Base-by-base conservation (phyloP, 2,329 filamentous ascomycete genomes). In the Monilinia aucupariae region DNA sequence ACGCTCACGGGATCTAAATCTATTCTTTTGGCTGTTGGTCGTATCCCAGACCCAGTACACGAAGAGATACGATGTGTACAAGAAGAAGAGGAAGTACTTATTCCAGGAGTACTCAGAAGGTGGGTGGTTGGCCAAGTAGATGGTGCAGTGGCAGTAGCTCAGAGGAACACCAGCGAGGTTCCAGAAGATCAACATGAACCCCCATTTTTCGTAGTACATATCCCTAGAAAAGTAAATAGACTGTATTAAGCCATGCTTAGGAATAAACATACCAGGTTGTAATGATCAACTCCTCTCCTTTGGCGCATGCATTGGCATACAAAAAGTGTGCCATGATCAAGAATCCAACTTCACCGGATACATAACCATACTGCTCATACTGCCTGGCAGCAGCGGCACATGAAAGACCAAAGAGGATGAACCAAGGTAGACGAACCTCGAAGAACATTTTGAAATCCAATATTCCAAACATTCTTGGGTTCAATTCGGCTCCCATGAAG, bases 151-250 rank as follows among this genome's bases (percentile, higher is more conserved):
- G 79, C 91, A 96, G 82, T 96, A 96, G 60, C 87, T 91, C 56
- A 96, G 81, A 12, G 91, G 91, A 32, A 96, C 91, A 68, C 91
- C 91, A 47, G 92, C 91, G 75, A 96, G 81, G 77, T 96, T 96
- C 91, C 91, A 96, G 85, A 96, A 96, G 76, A 94, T 94, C 69
- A 96, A 84, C 91, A 96, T 96, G 80, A 96, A 96, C 58, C 91
- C 91, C 84, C 90, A 92, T 78, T 96, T 96, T 80, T 96, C 92
- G 71, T 91, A 93, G 80, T 96, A 96, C 88, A 96, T 96, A 72
- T 96, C 92, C 88, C n/a, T 32, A 52, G 27, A 15, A 22, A 30
- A 65, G 34, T 62, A n/a, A 62, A 34, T 51, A 50, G 13, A 27
- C 6, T n/a, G 37, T 17, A 13, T 27, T 32, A 10, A n/a, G 41